These are phyloP conservation scores for Pythium volutum DNA, from an alignment of 352 stramenopile species.

Conservation along the genomic window DNA sequence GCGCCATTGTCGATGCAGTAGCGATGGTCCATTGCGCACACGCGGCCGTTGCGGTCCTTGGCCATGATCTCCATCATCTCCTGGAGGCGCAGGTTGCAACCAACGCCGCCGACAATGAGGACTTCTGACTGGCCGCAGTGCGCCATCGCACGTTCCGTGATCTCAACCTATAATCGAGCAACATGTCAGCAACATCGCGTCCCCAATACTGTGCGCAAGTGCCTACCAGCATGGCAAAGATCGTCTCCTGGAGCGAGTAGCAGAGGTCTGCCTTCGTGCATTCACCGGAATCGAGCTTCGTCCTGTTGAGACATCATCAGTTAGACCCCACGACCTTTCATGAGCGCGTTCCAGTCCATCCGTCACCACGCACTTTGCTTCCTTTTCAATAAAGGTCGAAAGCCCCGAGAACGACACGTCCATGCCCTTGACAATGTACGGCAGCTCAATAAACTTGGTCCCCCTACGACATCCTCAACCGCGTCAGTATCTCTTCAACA, in stretches of 20 bases:
- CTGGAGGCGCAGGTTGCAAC: constrained; percentile 91
- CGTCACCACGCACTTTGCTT: constrained; percentile 67
- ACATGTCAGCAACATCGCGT: too few species aligned
- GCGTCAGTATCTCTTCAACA: not conserved
- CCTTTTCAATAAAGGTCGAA: constrained; percentile 96
- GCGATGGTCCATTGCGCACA: constrained; percentile 98
- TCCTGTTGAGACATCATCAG: constrained; percentile 26
- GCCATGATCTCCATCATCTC: constrained; percentile 99
- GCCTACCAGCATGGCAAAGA: constrained; percentile 98
- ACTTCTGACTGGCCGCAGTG: constrained; percentile 96
- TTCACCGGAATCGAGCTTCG: constrained; percentile 79
- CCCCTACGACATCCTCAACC: constrained; percentile 36
- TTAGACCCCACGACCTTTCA: not conserved
- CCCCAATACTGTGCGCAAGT: too few species aligned
- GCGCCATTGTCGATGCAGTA: constrained; percentile 99
- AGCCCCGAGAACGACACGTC: constrained; percentile 99
- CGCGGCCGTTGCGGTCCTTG: constrained; percentile 89
- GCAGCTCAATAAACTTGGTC: constrained; percentile 94
- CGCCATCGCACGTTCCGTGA: constrained; percentile 99
- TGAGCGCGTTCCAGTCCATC: not conserved
- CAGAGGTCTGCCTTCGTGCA: constrained; percentile 97
- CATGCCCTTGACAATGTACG: constrained; percentile 99
- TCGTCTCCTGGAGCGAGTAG: constrained; percentile 99
- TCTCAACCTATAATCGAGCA: constrained; percentile 87
- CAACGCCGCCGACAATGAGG: constrained; percentile 98